These are phyloP conservation scores for Monosporozyma aerobia DNA, from an alignment of 805 yeast species.

Conservation along the genomic window DNA sequence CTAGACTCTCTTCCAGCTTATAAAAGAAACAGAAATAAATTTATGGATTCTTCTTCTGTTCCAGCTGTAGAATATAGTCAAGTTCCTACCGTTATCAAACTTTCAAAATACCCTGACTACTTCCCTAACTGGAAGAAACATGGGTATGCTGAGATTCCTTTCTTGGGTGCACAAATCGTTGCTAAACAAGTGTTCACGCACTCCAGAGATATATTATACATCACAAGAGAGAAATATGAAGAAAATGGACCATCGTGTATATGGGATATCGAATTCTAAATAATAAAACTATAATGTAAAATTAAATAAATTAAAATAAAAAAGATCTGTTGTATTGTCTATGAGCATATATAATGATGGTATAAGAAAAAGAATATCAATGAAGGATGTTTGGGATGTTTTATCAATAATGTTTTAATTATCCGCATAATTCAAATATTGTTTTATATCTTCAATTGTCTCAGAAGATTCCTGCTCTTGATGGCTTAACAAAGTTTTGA, in stretches of 20 bases:
- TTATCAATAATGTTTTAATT: not conserved
- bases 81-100: conserved; percentile 67
- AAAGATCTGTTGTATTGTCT: not conserved
- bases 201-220: conserved; percentile 52
- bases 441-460: conserved; percentile 18
- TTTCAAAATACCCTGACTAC: conserved; percentile 75
- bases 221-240: conserved; percentile 61
- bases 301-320: not conserved
- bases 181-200: conserved; percentile 76
- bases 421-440: conserved; percentile 22
- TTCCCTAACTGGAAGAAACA: conserved; percentile 87
- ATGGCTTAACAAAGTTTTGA: not conserved
- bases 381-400: not conserved
- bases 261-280: conserved; percentile 50
- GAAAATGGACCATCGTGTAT: conserved; percentile 75
- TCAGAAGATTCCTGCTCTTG: conserved; percentile 5
- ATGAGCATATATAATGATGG: not conserved
- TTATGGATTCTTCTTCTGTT: conserved; percentile 20
- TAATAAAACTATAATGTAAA: not conserved
- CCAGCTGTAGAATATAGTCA: conserved; percentile 39
- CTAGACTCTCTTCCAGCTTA: conserved; percentile 27
- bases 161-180: conserved; percentile 81
- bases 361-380: not conserved
- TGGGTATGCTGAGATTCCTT: conserved; percentile 68
- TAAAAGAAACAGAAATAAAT: conserved; percentile 22